Evolutionary conservation across 1,139 yeast genomes (phyloP), one percentile per base, ranked within the genome.

Genomic region (Candida pseudoviswanathii): DNA sequence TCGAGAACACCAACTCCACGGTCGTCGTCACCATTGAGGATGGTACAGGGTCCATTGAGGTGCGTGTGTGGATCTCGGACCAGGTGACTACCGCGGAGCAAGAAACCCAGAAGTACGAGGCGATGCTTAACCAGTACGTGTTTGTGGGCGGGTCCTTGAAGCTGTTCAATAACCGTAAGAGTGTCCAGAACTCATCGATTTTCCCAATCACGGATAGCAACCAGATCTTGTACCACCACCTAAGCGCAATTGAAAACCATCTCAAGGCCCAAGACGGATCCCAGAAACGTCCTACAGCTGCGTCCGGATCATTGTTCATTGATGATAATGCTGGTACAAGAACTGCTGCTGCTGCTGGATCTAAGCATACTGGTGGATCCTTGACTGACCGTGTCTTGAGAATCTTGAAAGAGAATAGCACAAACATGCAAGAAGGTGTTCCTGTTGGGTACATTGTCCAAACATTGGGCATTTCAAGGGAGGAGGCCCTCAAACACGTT

Each of bases 21-120:
- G 69, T 85, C 38, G 70, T 73, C 10, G 67, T 87, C 50, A 80
- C 85, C 27, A 63, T 90, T 22, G 96, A 90, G 60, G 97, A 92
- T 63, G 96, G 96, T 3, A 87, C 97, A 0, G 96, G 96, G 0
- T 75, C 83, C 3, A 71, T 85, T 24, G 90, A 86, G 43, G 78
- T 88, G 40, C 80, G 88, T 57, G 78, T 80, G 56, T 89, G 95
- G 92, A 72, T 81, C 44, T 85, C 85, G 54, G 84, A 82, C 33
- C 75, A 73, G 41, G 63, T 67, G 36, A 63, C 73, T 4, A 55
- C 70, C 4, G 64, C 73, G 0, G 66, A 64, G n/a, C 73, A 70
- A 43, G 70, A 64, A 45, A 60, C 63, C 21, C 77, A 73, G 71
- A 78, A 56, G 43, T 69, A 60, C 51, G 60, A 60, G 47, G 58